Conservation (phyloP, 2,329 filamentous ascomycete species). For the Apiospora marii region DNA sequence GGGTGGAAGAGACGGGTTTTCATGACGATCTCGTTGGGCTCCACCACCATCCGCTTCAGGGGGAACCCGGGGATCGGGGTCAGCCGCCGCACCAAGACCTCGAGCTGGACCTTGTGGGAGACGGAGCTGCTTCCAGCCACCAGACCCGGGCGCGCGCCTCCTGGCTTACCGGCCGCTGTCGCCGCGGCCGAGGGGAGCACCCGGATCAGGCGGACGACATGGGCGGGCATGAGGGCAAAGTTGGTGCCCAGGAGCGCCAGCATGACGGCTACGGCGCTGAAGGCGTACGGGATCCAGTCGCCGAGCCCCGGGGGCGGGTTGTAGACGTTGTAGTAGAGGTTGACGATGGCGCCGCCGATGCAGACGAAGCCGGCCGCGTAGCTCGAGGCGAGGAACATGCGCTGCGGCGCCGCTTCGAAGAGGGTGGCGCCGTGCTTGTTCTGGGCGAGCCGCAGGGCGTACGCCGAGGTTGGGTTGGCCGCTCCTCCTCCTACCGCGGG, state of each 20-base stretch:
- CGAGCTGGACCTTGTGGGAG: slow-evolving; percentile 51
- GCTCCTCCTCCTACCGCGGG: background rate
- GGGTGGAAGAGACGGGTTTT: slow-evolving; percentile 45
- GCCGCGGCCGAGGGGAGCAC: slow-evolving; percentile 53
- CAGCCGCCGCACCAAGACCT: slow-evolving; percentile 59
- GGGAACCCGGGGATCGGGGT: slow-evolving; percentile 53
- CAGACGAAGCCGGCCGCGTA: slow-evolving; percentile 64
- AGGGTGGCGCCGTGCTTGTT: slow-evolving; percentile 65
- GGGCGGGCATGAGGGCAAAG: slow-evolving; percentile 64
- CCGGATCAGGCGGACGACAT: slow-evolving; percentile 65
- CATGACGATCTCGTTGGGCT: slow-evolving; percentile 47
- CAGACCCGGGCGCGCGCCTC: slow-evolving; percentile 10
- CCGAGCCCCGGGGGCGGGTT: slow-evolving; percentile 59
- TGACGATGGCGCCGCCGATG: slow-evolving; percentile 58
- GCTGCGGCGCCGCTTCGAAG: slow-evolving; percentile 71
- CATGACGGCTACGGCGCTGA: slow-evolving; percentile 63
- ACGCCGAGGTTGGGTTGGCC: slow-evolving; percentile 43
- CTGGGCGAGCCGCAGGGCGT: slow-evolving; percentile 62
- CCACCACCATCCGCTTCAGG: slow-evolving; percentile 51
- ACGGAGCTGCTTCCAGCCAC: background rate
- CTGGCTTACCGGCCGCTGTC: slow-evolving; percentile 26
- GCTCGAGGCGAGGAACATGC: slow-evolving; percentile 67
- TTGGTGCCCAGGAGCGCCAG: slow-evolving; percentile 68
- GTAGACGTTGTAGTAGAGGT: slow-evolving; percentile 58
- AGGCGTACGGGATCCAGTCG: slow-evolving; percentile 65